Evolutionary conservation across 2,329 filamentous ascomycete species (phyloP), one percentile per base, ranked within the genome.

Genomic region (Scortechinia acanthostroma): DNA sequence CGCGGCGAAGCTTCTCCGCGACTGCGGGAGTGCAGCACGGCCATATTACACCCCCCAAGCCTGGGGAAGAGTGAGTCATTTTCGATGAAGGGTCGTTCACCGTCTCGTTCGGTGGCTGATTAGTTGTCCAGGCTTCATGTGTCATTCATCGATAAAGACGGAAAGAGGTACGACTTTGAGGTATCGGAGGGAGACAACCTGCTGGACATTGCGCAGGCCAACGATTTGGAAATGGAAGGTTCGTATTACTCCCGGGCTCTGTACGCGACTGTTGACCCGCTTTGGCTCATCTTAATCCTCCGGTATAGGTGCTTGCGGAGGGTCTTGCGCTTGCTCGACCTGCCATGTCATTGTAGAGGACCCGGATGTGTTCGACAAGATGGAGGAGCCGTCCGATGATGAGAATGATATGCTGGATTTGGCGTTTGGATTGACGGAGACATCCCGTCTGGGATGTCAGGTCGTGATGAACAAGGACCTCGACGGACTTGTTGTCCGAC

Each of bases 351-450:
- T 88, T 48, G 78, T 88, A 25, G 72, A 79, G 47, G 73, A 77
- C 52, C 71, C 77, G 21, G 74, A 72, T 6, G 71, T 80, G 65
- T 85, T 79, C 56, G 77, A 84, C 48, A 73, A 74, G 56, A 79
- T 84, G 67, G 63, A 68, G 40, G 76, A 80, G 53, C 76, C 77
- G 3, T 71, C 74, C 46, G 77, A 82, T 53, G 77, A 81, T 50
- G 77, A 81, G 60, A 86, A 86, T 58, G 81, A 86, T 58, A 86
- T 86, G 81, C 62, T 88, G 55, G 84, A 88, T 59, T 63, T 88
- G 49, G 84, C 84, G 0, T 88, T 88, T 63, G 84, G 84, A 0
- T 62, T 88, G 53, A 87, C 82, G 4, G 84, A 88, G 64, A 88
- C 83, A 22, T 84, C 75, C 45, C 70, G 59, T 45, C 48, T 62